These are phyloP conservation scores for Penicillium manginii DNA, from an alignment of 495 filamentous ascomycete species.

Conservation along the genomic window DNA sequence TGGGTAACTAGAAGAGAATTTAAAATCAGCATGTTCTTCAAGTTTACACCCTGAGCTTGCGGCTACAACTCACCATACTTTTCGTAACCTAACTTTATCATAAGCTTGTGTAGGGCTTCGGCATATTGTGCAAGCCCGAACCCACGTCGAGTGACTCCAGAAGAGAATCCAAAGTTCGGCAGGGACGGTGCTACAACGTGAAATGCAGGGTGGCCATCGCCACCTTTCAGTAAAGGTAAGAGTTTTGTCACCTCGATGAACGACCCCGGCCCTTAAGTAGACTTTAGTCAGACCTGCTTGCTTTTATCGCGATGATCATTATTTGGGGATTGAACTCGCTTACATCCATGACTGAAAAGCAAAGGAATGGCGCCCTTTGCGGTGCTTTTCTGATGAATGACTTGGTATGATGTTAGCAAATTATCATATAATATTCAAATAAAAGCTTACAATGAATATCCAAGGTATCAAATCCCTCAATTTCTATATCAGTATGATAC, in stretches of 20 bases:
- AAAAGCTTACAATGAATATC: slow-evolving; percentile 43
- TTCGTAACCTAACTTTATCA: slow-evolving; percentile 67
- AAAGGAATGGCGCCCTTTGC: slow-evolving; percentile 42
- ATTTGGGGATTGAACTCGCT: slow-evolving; percentile 2
- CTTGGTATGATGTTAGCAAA: slow-evolving; percentile 6
- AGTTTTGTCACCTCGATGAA: slow-evolving; percentile 46
- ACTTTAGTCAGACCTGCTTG: too few species aligned
- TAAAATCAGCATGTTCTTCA: neutral
- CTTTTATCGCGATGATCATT: neutral
- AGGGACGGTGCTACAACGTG: slow-evolving; percentile 49
- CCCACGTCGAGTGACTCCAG: slow-evolving; percentile 44
- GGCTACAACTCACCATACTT: slow-evolving; percentile 54
- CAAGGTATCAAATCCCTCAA: slow-evolving; percentile 44
- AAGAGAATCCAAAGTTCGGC: slow-evolving; percentile 48
- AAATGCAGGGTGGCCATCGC: slow-evolving; percentile 37
- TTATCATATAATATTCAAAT: neutral
- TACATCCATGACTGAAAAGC: slow-evolving; percentile 52
- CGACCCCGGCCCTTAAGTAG: slow-evolving; percentile 36
- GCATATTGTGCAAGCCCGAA: slow-evolving; percentile 66
- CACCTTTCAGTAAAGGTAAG: slow-evolving; percentile 31
- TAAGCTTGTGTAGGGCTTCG: slow-evolving; percentile 63
- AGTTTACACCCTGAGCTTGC: neutral
- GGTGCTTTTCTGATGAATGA: slow-evolving; percentile 45
- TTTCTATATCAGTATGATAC: slow-evolving; percentile 43
- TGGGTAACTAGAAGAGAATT: slow-evolving; percentile 51